Conservation (phyloP, 192 early-diverging fungal genomes). For the Mortierella hygrophila region DNA sequence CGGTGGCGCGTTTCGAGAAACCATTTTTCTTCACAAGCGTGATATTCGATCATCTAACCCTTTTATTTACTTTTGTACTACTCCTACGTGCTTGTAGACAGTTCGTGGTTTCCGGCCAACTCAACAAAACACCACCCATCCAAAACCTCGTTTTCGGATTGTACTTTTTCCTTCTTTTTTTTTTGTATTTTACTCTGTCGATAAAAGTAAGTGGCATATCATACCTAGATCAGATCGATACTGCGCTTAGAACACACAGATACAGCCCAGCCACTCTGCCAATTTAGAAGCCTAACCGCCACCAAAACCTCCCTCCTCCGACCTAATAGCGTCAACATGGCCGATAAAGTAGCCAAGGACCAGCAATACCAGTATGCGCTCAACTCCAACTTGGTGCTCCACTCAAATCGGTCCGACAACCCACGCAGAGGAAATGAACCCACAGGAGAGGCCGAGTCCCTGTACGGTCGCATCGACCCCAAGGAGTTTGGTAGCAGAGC, state of each 20-base stretch:
- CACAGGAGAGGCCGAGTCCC: slow-evolving; percentile 94
- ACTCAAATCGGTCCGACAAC: slow-evolving; percentile 85
- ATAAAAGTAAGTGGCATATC: background rate
- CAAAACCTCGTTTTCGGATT: background rate
- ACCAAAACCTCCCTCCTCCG: background rate
- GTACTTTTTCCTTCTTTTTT: slow-evolving; percentile 2
- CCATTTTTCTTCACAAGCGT: background rate
- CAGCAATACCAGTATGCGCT: slow-evolving; percentile 88
- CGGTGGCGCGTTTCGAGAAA: background rate
- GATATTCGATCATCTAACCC: background rate
- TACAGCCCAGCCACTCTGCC: background rate
- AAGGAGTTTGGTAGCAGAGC: slow-evolving; percentile 90
- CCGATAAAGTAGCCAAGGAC: slow-evolving; percentile 74
- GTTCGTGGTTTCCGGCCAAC: background rate
- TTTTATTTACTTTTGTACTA: background rate
- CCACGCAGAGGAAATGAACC: slow-evolving; percentile 92
- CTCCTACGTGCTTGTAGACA: background rate
- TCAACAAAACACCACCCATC: background rate
- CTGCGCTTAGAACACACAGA: too few species aligned
- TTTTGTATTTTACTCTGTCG: background rate
- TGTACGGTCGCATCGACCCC: slow-evolving; percentile 88
- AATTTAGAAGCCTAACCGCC: background rate
- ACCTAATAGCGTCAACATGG: slow-evolving; percentile 58
- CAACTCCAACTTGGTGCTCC: slow-evolving; percentile 96
- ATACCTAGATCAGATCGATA: background rate